Conservation (phyloP, 2,329 filamentous ascomycete genomes). For the Alternaria dauci region DNA sequence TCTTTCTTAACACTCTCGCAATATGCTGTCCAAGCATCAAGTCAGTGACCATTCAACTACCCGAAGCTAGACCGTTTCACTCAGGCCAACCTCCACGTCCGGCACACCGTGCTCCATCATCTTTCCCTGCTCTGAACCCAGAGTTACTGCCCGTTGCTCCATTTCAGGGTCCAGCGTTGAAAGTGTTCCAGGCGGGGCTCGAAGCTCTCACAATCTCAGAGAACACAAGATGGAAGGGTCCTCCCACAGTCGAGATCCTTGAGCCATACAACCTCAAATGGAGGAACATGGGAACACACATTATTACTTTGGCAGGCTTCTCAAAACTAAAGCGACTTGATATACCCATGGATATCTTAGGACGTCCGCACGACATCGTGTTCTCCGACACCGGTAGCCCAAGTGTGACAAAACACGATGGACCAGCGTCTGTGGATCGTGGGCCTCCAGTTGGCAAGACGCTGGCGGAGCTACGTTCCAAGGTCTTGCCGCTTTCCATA, state of each 20-base stretch:
- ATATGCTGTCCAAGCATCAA: conserved; percentile 23
- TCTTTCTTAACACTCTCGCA: conserved; percentile 23
- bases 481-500: conserved; percentile 17
- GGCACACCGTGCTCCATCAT: neutral
- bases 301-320: conserved; percentile 18
- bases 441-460: neutral
- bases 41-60: conserved; percentile 21
- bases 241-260: conserved; percentile 17
- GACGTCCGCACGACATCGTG: conserved; percentile 8
- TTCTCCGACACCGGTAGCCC: conserved; percentile 3
- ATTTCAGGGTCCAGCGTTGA: conserved; percentile 17
- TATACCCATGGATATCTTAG: conserved; percentile 17
- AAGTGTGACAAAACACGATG: neutral
- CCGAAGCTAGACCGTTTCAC: conserved; percentile 5
- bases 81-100: neutral
- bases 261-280: conserved; percentile 11
- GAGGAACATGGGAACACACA: conserved; percentile 22
- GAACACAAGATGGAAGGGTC: conserved; percentile 18
- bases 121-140: conserved; percentile 3
- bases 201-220: conserved; percentile 22
- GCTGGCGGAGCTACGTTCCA: neutral
- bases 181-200: conserved; percentile 15
- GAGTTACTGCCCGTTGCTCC: conserved; percentile 7
- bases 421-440: neutral
- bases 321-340: conserved; percentile 17